A percentile compares a stretch with the other conserved stretches of the same genome.
Evolutionary conservation across 78 protist species (phyloP).

Genomic region (Dictyostelium purpureum): DNA sequence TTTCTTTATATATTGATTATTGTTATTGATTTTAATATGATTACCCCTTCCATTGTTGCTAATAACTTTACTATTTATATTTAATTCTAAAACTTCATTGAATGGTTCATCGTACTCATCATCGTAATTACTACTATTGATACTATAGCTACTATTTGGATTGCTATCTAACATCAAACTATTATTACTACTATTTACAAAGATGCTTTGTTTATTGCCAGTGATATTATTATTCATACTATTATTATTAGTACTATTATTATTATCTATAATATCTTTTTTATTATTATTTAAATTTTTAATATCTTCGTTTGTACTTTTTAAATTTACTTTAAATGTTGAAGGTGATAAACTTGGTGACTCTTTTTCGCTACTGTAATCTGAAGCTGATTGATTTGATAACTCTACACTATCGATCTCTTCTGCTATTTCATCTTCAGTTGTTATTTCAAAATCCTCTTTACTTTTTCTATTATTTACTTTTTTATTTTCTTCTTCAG

Average conservation of each 20-base stretch:
- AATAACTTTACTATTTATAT: neutral
- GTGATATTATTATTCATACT: neutral
- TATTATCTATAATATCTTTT: neutral
- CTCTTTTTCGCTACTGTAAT: no score
- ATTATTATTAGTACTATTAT: neutral
- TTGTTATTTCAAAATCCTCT: neutral
- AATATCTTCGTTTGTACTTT: no score
- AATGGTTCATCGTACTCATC: neutral
- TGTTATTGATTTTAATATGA: neutral
- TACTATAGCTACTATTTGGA: slow-evolving; percentile 13
- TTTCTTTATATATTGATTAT: neutral
- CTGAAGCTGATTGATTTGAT: neutral
- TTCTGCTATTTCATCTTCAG: neutral
- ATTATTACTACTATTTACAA: neutral
- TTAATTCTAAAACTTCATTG: neutral
- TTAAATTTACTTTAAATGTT: no score
- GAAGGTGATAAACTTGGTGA: no score
- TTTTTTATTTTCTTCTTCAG: neutral
- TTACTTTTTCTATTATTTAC: neutral
- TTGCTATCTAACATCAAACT: neutral
- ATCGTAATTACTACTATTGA: slow-evolving; percentile 15
- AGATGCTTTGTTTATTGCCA: neutral
- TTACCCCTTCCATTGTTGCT: neutral
- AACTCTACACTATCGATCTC: neutral
- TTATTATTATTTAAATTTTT: no score